These are phyloP conservation scores for Xylaria sp. DNA, from an alignment of 2,329 filamentous ascomycete species.

Conservation along the genomic window DNA sequence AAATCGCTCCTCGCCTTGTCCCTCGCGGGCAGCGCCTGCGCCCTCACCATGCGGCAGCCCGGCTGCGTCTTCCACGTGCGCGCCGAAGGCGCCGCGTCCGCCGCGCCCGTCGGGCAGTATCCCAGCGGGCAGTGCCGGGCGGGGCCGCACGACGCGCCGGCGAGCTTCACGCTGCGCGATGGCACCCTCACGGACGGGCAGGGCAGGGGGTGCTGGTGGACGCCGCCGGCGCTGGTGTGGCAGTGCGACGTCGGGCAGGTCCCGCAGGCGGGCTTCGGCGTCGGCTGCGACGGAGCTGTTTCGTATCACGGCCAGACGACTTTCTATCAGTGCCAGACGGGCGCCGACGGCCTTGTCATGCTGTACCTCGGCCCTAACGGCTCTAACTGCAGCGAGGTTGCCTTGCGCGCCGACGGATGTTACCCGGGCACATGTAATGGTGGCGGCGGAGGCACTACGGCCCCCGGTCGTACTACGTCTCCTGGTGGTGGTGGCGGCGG, in stretches of 20 bases:
- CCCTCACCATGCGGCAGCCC: conserved; percentile 30
- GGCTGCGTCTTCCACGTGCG: conserved; percentile 58
- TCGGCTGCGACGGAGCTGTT: conserved; percentile 57
- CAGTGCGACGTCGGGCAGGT: conserved; percentile 62
- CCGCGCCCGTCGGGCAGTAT: conserved; percentile 62
- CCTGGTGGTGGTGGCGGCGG: neutral
- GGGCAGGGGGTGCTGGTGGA: conserved; percentile 66
- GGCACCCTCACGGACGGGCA: conserved; percentile 60
- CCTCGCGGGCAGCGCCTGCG: conserved; percentile 30
- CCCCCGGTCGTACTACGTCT: neutral
- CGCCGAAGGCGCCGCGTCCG: conserved; percentile 52
- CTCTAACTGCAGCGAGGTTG: conserved; percentile 55
- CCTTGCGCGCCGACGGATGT: conserved; percentile 49
- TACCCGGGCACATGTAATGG: conserved; percentile 4
- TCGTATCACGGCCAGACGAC: conserved; percentile 53
- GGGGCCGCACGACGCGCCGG: conserved; percentile 51
- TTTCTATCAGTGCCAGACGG: conserved; percentile 67
- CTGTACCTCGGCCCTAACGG: conserved; percentile 53
- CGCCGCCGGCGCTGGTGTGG: conserved; percentile 61
- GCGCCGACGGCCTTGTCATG: conserved; percentile 57
- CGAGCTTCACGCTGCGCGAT: conserved; percentile 59
- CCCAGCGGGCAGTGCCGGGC: conserved; percentile 61
- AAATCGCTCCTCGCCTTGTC: conserved; percentile 28
- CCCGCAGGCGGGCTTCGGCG: conserved; percentile 58
- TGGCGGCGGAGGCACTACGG: neutral